Percentiles rank a stretch among this genome's conserved stretches.
Evolutionary conservation across 352 stramenopile genomes (phyloP).

Genomic region (Phytopythium vexans): DNA sequence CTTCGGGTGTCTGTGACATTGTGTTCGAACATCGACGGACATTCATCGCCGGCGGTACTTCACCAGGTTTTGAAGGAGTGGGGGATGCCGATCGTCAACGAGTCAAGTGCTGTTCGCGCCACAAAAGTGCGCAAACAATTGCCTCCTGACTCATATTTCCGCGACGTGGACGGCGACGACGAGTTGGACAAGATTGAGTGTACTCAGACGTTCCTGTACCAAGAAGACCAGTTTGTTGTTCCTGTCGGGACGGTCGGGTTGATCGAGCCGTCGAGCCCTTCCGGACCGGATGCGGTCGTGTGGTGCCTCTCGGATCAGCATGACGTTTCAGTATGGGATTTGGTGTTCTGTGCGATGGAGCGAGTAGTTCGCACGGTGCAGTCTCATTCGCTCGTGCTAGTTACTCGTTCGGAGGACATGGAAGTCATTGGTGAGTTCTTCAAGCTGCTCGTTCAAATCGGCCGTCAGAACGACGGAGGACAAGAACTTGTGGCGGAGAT

Average conservation of each 20-base stretch:
- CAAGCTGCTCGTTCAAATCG: constrained; percentile 51
- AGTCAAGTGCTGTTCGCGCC: neutral
- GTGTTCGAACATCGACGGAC: constrained; percentile 27
- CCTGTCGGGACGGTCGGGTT: constrained; percentile 35
- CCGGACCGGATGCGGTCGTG: too few species aligned
- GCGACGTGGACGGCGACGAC: constrained; percentile 11
- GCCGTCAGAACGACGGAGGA: constrained; percentile 21
- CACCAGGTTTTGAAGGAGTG: constrained; percentile 54
- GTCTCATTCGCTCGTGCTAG: constrained; percentile 15
- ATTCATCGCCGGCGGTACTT: constrained; percentile 26
- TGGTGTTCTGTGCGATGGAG: constrained; percentile 38
- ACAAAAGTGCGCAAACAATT: constrained; percentile 14
- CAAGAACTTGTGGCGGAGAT: constrained; percentile 25
- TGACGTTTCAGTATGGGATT: constrained; percentile 39
- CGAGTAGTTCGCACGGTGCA: constrained; percentile 38
- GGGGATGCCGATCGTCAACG: constrained; percentile 19
- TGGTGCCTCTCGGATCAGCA: neutral
- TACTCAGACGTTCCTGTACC: constrained; percentile 54
- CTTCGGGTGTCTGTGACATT: constrained; percentile 50
- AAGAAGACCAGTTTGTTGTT: constrained; percentile 39
- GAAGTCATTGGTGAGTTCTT: constrained; percentile 50
- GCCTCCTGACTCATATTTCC: constrained; percentile 49
- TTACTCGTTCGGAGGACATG: constrained; percentile 34
- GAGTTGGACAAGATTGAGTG: constrained; percentile 27
- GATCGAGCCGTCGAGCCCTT: constrained; percentile 8